Percentiles rank a stretch among this genome's conserved stretches.
Evolutionary conservation across 2,329 filamentous ascomycete species (phyloP).

Genomic region (Achaetomium macrosporum): DNA sequence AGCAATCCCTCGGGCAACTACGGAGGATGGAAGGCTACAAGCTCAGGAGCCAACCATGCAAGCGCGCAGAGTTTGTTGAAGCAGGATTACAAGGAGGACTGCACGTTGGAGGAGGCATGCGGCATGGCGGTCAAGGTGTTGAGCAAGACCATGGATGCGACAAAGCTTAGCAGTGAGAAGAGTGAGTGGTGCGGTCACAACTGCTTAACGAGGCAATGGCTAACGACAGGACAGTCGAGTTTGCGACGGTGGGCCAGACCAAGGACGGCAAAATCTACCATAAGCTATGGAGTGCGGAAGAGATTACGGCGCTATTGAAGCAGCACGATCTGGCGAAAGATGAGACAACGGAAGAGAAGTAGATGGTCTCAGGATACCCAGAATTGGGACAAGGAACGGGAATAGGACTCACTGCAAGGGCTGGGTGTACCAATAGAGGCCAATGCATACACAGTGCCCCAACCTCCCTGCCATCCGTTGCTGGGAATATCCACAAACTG

Average conservation of each 20-base stretch:
- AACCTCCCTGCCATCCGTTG: no score
- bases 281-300: conserved; percentile 92
- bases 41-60: conserved; percentile 95
- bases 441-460: not conserved
- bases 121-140: conserved; percentile 96
- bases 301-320: conserved; percentile 89
- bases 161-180: conserved; percentile 98
- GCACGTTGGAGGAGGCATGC: conserved; percentile 91
- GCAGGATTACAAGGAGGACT: conserved; percentile 99
- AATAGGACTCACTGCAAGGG: conserved; percentile 19
- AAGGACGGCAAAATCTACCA: conserved; percentile 96
- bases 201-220: conserved; percentile 1
- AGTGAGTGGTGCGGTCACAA: conserved; percentile 55
- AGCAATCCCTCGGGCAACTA: conserved; percentile 99
- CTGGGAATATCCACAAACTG: no score
- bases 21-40: conserved; percentile 98
- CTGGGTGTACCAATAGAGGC: conserved; percentile 28
- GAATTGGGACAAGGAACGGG: not conserved
- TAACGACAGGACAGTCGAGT: conserved; percentile 64
- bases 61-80: conserved; percentile 95
- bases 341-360: conserved; percentile 65
- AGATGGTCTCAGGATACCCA: conserved; percentile 20
- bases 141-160: conserved; percentile 99
- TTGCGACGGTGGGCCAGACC: conserved; percentile 94
- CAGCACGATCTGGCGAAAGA: conserved; percentile 92